These are phyloP conservation scores for Anthracocystis setariae DNA, from an alignment of 1,284 basidiomycete genomes.

Conservation along the genomic window DNA sequence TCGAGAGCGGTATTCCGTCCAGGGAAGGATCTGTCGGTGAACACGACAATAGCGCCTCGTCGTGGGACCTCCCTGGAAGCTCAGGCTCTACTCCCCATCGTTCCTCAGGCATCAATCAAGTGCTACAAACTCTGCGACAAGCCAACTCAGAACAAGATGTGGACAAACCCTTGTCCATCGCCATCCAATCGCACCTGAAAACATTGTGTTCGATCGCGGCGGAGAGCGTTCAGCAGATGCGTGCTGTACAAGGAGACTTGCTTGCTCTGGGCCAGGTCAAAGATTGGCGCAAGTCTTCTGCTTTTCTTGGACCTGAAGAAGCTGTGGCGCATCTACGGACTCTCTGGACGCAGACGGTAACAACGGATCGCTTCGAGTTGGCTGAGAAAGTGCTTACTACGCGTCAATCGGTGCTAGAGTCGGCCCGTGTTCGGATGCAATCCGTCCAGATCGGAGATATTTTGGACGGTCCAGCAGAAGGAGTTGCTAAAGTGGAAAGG, in stretches of 20 bases:
- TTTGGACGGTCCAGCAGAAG: conserved; percentile 72
- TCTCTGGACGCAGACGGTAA: conserved; percentile 17
- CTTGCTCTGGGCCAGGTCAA: conserved; percentile 48
- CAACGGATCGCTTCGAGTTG: conserved; percentile 72
- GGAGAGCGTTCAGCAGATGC: conserved; percentile 37
- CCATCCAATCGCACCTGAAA: conserved; percentile 37
- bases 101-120: conserved; percentile 76
- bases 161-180: conserved; percentile 19
- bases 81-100: conserved; percentile 9
- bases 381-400: conserved; percentile 83
- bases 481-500: conserved; percentile 76
- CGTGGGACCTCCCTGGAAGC: conserved; percentile 77
- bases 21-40: conserved; percentile 45
- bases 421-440: conserved; percentile 75
- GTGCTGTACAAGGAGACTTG: conserved; percentile 30
- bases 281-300: conserved; percentile 30
- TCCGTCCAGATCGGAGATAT: conserved; percentile 79
- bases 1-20: conserved; percentile 5
- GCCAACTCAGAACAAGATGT: conserved; percentile 60
- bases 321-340: conserved; percentile 27
- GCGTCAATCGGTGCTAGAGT: conserved; percentile 81
- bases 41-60: conserved; percentile 87
- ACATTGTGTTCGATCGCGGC: conserved; percentile 29
- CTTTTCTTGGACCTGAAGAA: conserved; percentile 26
- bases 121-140: conserved; percentile 76